These are phyloP conservation scores for Selenicereus undatus DNA, from an alignment of 148 eudicot genomes.

Conservation along the genomic window DNA sequence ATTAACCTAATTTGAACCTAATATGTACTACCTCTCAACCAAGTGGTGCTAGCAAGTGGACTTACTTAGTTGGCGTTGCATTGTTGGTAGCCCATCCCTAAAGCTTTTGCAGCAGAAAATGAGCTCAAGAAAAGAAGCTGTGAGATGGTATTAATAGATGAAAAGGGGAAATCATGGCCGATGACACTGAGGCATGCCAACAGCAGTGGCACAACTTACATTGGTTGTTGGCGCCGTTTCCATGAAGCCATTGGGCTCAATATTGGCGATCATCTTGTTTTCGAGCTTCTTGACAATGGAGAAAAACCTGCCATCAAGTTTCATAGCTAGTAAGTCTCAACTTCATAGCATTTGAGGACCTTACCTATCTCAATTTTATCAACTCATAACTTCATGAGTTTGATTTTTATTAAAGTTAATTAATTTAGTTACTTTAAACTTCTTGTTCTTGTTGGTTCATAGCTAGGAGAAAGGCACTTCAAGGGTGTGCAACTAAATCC, in stretches of 20 bases:
- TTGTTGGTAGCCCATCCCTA: constrained; percentile 19
- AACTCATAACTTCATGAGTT: not conserved
- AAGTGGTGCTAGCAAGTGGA: too few species aligned
- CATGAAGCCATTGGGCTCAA: constrained; percentile 1
- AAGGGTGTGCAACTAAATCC: not conserved
- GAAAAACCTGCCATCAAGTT: not conserved
- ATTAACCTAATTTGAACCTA: too few species aligned
- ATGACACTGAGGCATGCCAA: constrained; percentile 8
- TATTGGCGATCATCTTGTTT: not conserved
- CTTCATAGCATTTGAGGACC: not conserved
- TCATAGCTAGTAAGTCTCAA: not conserved
- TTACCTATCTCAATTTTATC: not conserved
- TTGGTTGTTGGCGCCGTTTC: constrained; percentile 11
- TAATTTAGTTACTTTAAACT: not conserved
- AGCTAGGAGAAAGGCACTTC: not conserved
- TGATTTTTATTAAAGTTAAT: not conserved
- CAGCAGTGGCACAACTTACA: not conserved
- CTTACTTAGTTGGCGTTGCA: not conserved
- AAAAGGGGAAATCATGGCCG: not conserved
- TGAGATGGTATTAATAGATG: constrained; percentile 18
- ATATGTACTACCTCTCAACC: too few species aligned
- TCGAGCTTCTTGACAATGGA: constrained; percentile 13
- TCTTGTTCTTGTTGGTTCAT: not conserved
- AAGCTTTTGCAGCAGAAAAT: constrained; percentile 18
- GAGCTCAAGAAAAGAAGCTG: constrained; percentile 17